phyloP scores from a whole-genome alignment of 257 asterid species.

The Ilex asprella region DNA sequence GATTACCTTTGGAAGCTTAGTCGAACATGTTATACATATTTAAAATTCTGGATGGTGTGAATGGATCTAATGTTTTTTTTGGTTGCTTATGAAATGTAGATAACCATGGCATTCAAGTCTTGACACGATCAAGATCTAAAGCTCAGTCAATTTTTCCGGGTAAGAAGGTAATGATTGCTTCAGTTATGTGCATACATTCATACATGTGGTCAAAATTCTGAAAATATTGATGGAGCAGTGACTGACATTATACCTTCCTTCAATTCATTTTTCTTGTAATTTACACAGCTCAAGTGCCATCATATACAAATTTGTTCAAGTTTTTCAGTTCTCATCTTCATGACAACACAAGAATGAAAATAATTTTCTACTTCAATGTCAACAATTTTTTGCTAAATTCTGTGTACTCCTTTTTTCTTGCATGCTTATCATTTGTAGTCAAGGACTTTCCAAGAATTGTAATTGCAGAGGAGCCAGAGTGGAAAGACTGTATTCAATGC shows the following conservation, averaged over 20 bases:
- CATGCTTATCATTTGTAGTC: slow-evolving; percentile 26
- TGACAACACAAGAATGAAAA: too few species aligned
- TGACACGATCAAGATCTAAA: slow-evolving; percentile 75
- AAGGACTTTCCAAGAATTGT: slow-evolving; percentile 65
- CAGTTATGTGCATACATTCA: slow-evolving; percentile 5
- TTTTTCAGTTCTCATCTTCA: too few species aligned
- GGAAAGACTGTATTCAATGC: slow-evolving; percentile 73
- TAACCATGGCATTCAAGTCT: slow-evolving; percentile 66
- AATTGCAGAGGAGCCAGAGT: slow-evolving; percentile 77
- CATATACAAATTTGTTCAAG: too few species aligned
- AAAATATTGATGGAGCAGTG: too few species aligned
- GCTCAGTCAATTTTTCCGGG: slow-evolving; percentile 83
- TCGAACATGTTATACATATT: too few species aligned
- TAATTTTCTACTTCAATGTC: too few species aligned
- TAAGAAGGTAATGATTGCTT: slow-evolving; percentile 81
- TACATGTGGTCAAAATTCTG: not conserved
- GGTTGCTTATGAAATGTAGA: slow-evolving; percentile 37
- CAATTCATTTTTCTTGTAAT: too few species aligned
- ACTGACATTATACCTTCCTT: too few species aligned
- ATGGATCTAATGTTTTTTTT: slow-evolving; percentile 6
- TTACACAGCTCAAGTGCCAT: too few species aligned
- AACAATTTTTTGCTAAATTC: not conserved
- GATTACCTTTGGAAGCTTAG: too few species aligned
- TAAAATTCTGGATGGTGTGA: not conserved
- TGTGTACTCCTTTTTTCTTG: not conserved